Base-by-base conservation (phyloP, 106 monocot genomes). In the Allium fistulosum region DNA sequence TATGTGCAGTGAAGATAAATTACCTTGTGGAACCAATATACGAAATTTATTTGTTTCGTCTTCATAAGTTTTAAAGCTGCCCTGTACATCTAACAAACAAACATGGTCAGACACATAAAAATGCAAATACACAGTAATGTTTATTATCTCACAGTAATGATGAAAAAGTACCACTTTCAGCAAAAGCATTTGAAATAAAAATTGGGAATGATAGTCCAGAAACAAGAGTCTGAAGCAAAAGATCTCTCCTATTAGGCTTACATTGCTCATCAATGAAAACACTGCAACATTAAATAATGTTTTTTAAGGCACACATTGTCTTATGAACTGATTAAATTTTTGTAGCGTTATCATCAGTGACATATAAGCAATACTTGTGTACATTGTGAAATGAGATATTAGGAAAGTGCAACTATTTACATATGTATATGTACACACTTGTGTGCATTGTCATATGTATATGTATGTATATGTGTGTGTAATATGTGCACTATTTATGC, bases 21-120 rank as follows among this genome's bases (percentile, higher is more conserved):
- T 61, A 93, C 93, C 93, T 86, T 75, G 69, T 5, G 93, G 93
- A 59, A 93, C 68, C 18, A 62, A 69, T 62, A 93, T 93, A 12
- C 68, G 73, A 28, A 81, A 93, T 69, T 86, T 93, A 58, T 88
- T 83, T 27, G 48, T 73, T 79, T 89, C 83, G 60, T 92, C 92
- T 65, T 80, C 83, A 57, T 88, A 92, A 1, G 62, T 63, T 7
- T 71, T 65, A 63, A 88, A 81, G 22, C 62, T 72, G 67, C 64
- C 78, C 66, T 71, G 77, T 58, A 76, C 16, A 75, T 86, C 90
- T 90, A 76, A 57, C 26, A 18, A 47, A 17, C 59, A 74, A 58
- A 70, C 26, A 63, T 49, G 67, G 63, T 51, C 62, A 22, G 56
- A 69, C 2, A 49, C 13, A 69, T 57, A 46, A 55, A 67, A 18